These are phyloP conservation scores for Aspergillus ustus DNA, from an alignment of 2,329 filamentous ascomycete genomes.

Conservation along the genomic window DNA sequence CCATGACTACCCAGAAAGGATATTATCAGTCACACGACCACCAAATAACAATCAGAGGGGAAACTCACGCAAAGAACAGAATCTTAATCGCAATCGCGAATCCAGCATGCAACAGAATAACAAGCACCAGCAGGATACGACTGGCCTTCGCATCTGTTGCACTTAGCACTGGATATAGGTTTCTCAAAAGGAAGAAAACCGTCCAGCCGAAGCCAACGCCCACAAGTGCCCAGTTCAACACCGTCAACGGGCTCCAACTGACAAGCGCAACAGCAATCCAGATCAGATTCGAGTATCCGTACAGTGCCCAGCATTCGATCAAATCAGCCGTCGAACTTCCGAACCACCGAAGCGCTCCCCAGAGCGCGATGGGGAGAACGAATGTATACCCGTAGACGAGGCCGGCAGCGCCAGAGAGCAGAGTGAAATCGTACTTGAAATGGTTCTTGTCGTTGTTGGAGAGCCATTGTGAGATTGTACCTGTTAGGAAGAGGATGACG, in stretches of 20 bases:
- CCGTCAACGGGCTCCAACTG: slow-evolving; percentile 82
- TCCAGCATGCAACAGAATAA: slow-evolving; percentile 85
- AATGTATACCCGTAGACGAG: slow-evolving; percentile 95
- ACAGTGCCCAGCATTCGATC: slow-evolving; percentile 92
- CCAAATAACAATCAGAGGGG: background rate
- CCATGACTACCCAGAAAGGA: slow-evolving; percentile 55
- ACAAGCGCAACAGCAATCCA: slow-evolving; percentile 95
- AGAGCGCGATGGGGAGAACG: slow-evolving; percentile 81
- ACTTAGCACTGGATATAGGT: slow-evolving; percentile 87
- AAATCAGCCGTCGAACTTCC: slow-evolving; percentile 91
- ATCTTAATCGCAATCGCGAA: slow-evolving; percentile 94
- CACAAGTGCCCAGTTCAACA: slow-evolving; percentile 93
- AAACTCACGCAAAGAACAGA: slow-evolving; percentile 80
- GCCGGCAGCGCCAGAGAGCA: slow-evolving; percentile 87
- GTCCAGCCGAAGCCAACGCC: slow-evolving; percentile 81
- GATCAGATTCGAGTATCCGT: slow-evolving; percentile 94
- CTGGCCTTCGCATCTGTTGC: slow-evolving; percentile 91
- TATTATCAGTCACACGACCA: slow-evolving; percentile 23
- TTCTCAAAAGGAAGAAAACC: slow-evolving; percentile 82
- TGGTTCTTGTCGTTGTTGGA: slow-evolving; percentile 67
- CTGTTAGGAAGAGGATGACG: slow-evolving; percentile 91
- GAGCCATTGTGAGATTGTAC: slow-evolving; percentile 91
- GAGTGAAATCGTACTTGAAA: slow-evolving; percentile 88
- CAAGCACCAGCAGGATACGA: slow-evolving; percentile 82
- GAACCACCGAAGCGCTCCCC: slow-evolving; percentile 91